A percentile compares a stretch with the other conserved stretches of the same genome.
These are phyloP conservation scores for Gorgonomyces haynaldii DNA, from an alignment of 192 early-diverging fungal species.

Conservation along the genomic window DNA sequence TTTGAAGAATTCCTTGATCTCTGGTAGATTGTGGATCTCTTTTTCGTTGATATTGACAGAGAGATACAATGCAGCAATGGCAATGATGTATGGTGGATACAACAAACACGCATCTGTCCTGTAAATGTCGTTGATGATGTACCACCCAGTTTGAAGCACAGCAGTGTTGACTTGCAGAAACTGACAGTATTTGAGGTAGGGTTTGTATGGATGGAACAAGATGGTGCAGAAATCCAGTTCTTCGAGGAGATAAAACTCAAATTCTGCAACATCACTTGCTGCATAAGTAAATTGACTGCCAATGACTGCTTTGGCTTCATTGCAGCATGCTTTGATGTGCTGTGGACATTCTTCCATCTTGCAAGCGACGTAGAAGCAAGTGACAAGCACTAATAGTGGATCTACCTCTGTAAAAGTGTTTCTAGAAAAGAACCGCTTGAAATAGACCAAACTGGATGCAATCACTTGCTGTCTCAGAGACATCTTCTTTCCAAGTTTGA, in stretches of 20 bases:
- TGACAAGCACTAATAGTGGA: constrained; percentile 62
- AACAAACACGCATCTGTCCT: constrained; percentile 67
- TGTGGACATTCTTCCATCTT: constrained; percentile 75
- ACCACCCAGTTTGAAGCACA: constrained; percentile 13
- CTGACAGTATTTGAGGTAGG: constrained; percentile 30
- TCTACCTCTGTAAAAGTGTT: constrained; percentile 65
- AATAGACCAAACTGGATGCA: constrained; percentile 74
- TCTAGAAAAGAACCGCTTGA: constrained; percentile 82
- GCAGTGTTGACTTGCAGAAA: constrained; percentile 1
- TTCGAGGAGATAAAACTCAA: constrained; percentile 84
- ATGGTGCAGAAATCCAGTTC: constrained; percentile 84
- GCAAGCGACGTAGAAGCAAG: constrained; percentile 78
- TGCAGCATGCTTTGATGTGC: constrained; percentile 43
- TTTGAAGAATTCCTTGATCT: not conserved
- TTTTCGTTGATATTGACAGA: constrained; percentile 26
- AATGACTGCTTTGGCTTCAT: constrained; percentile 11
- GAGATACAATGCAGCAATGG: constrained; percentile 65
- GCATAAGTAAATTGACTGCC: constrained; percentile 51
- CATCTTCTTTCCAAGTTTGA: no score
- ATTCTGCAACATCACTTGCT: constrained; percentile 69
- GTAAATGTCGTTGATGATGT: constrained; percentile 74
- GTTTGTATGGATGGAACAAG: constrained; percentile 78
- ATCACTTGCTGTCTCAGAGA: constrained; percentile 73
- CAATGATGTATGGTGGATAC: constrained; percentile 83
- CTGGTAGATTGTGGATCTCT: not conserved